Conservation (phyloP, 1,284 basidiomycete genomes). For the Ustilago loliicola region DNA sequence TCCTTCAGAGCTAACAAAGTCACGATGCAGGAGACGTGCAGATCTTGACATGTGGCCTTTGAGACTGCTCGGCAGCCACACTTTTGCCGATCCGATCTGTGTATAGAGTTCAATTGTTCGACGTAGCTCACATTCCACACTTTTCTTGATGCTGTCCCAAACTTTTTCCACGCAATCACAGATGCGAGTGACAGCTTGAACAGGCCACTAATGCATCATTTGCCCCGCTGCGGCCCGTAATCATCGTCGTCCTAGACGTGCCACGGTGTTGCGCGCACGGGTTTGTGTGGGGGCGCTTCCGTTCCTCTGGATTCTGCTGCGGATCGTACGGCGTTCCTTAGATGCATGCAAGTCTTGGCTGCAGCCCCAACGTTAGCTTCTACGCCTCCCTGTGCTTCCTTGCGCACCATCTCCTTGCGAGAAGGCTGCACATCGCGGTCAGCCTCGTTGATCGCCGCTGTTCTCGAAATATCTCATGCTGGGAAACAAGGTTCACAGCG, state of each 20-base stretch:
- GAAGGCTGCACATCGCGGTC: not conserved
- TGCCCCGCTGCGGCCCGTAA: not conserved
- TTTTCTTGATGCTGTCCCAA: not conserved
- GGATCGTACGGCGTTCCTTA: constrained; percentile 1
- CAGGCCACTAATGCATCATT: not conserved
- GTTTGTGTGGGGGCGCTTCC: no score
- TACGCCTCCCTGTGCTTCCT: constrained; percentile 6
- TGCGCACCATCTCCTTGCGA: not conserved
- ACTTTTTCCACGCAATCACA: not conserved
- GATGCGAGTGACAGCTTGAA: not conserved
- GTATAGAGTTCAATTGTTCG: constrained; percentile 4
- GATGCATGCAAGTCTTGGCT: constrained; percentile 14
- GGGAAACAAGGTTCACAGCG: not conserved
- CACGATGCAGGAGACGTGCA: constrained; percentile 10
- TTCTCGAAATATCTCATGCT: constrained; percentile 1
- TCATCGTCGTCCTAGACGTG: no score
- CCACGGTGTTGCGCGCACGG: no score
- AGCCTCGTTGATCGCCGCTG: constrained; percentile 11
- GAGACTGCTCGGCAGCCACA: not conserved
- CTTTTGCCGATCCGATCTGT: not conserved
- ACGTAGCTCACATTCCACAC: constrained; percentile 39
- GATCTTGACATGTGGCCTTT: constrained; percentile 32
- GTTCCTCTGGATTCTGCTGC: not conserved
- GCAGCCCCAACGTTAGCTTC: constrained; percentile 2
- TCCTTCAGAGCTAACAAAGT: no score